Percentiles rank a stretch among this genome's conserved stretches.
phyloP scores from a whole-genome alignment of 306 rosid species.

The apple (Malus domestica) region ASM211411v1 NC_041800.1:8258001-8258500 shows the following conservation, averaged over 20 bases:
- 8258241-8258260: constrained; percentile 5
- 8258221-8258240: constrained; percentile 17
- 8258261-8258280: neutral
- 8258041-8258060: constrained; percentile 27
- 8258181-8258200: constrained; percentile 9
- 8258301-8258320: constrained; percentile 8
- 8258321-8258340: neutral
- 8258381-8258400: constrained; percentile 12
- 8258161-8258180: neutral
- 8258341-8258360: neutral
- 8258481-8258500: constrained; percentile 4
- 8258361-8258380: neutral
- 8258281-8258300: constrained; percentile 5
- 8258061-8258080: constrained; percentile 27
- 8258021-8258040: constrained; percentile 26
- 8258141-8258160: neutral
- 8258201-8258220: too few species aligned
- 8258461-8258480: constrained; percentile 31
- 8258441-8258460: neutral
- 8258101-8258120: constrained; percentile 11
- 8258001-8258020: constrained; percentile 56
- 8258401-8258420: constrained; percentile 31
- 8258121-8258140: constrained; percentile 4
- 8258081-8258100: neutral
- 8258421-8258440: constrained; percentile 20